Conservation (phyloP, 176 grass and related monocot species). For the Poa annua region DNA sequence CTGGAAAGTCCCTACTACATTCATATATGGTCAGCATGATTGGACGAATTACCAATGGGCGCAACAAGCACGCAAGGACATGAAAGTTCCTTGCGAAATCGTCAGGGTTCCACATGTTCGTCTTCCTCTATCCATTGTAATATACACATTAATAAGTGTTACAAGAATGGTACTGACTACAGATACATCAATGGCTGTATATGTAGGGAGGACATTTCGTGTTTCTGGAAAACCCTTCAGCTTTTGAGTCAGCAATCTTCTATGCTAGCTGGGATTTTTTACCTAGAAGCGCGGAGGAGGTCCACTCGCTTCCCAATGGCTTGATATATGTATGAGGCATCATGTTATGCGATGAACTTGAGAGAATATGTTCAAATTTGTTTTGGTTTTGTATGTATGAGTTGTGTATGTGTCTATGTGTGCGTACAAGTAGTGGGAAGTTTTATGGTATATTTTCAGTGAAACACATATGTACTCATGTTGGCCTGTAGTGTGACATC, state of each 20-base stretch:
- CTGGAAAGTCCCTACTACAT: slow-evolving; percentile 92
- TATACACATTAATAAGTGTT: not conserved
- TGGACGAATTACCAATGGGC: slow-evolving; percentile 90
- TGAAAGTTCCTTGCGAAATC: slow-evolving; percentile 95
- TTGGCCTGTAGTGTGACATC: too few species aligned
- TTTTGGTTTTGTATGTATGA: not conserved
- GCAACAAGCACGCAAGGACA: slow-evolving; percentile 75
- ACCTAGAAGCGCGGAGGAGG: slow-evolving; percentile 44
- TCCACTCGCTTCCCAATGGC: slow-evolving; percentile 49
- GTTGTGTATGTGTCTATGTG: not conserved
- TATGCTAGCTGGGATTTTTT: slow-evolving; percentile 68
- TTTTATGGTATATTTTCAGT: not conserved
- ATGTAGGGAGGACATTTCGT: slow-evolving; percentile 85
- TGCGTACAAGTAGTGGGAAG: not conserved
- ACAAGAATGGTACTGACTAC: not conserved
- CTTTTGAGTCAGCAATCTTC: slow-evolving; percentile 70
- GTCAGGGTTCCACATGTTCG: slow-evolving; percentile 75
- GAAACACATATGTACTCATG: not conserved
- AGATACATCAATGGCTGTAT: not conserved
- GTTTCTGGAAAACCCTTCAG: slow-evolving; percentile 87
- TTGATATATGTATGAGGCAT: slow-evolving; percentile 51
- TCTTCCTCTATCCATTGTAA: slow-evolving; percentile 18
- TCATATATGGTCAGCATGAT: slow-evolving; percentile 90
- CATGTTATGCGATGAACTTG: not conserved
- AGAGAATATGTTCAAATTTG: not conserved